phyloP scores from a whole-genome alignment of 129 eudicot species.

The Smallanthus sonchifolius region DNA sequence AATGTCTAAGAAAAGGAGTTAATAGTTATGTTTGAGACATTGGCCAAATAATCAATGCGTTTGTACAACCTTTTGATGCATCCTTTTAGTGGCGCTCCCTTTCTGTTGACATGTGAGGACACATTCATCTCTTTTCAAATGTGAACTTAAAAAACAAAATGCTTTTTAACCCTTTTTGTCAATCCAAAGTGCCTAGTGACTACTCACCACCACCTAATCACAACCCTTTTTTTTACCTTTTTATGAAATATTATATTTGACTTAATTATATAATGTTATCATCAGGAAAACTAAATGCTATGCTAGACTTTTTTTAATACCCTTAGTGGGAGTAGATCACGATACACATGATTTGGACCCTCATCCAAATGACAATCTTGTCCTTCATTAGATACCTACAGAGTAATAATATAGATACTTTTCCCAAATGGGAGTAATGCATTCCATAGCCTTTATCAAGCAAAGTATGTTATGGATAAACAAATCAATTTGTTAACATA shows the following conservation, averaged over 20 bases:
- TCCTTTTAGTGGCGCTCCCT: constrained; percentile 1
- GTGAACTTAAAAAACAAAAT: background rate
- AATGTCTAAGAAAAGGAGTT: background rate
- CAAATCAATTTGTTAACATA: background rate
- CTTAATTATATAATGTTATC: constrained; percentile 21
- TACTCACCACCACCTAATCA: constrained; percentile 26
- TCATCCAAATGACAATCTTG: background rate
- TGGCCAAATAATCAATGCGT: constrained; percentile 8
- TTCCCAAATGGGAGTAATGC: no score
- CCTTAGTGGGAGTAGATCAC: constrained; percentile 28
- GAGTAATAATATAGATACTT: no score
- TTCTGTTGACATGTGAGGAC: constrained; percentile 30
- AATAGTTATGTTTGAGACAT: background rate
- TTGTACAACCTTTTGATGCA: constrained; percentile 15
- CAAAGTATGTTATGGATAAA: background rate
- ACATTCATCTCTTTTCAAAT: constrained; percentile 27
- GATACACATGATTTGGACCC: constrained; percentile 39
- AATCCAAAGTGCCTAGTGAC: constrained; percentile 28
- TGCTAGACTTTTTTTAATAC: constrained; percentile 18
- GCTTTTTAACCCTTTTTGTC: constrained; percentile 13
- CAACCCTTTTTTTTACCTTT: constrained; percentile 32
- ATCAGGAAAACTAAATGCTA: constrained; percentile 26
- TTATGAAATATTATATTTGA: constrained; percentile 4
- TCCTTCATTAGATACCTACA: background rate
- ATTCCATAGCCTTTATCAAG: background rate